Percentiles rank a stretch among this genome's conserved stretches.
phyloP scores from a whole-genome alignment of 306 rosid species.

The Cajanus cajan region DNA sequence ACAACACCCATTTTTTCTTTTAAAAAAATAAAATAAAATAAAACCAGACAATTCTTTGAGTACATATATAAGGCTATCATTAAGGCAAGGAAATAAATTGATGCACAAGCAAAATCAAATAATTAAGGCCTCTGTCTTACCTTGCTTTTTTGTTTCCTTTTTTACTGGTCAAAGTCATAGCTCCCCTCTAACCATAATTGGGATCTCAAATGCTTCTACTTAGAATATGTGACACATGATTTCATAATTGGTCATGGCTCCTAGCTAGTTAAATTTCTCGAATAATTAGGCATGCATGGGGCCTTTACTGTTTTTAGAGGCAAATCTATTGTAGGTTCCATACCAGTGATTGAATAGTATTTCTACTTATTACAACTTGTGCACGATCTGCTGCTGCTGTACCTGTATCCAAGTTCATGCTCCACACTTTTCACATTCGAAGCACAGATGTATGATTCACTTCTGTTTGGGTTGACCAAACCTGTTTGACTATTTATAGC shows the following conservation, averaged over 20 bases:
- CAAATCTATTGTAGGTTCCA: not conserved
- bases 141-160: slow-evolving; percentile 34
- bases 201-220: slow-evolving; percentile 35
- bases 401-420: not conserved
- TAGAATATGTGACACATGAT: slow-evolving; percentile 4
- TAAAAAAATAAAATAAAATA: not conserved
- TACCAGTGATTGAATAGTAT: not conserved
- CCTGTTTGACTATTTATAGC: not conserved
- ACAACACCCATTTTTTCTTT: not conserved
- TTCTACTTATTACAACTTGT: not conserved
- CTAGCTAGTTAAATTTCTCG: not conserved
- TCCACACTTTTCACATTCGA: not conserved
- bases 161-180: slow-evolving; percentile 39
- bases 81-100: slow-evolving; percentile 39
- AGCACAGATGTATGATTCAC: not conserved
- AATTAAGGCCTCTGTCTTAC: slow-evolving; percentile 24
- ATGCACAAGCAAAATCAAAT: slow-evolving; percentile 44
- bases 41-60: slow-evolving; percentile 24
- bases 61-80: slow-evolving; percentile 36
- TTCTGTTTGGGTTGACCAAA: not conserved
- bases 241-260: slow-evolving; percentile 14
- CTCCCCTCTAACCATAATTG: slow-evolving; percentile 33
- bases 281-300: slow-evolving; percentile 13
- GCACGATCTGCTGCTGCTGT: not conserved
- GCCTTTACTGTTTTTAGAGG: not conserved